Percentiles rank a stretch among this genome's conserved stretches.
phyloP scores from a whole-genome alignment of 768 basidiomycete genomes.

The Austroboletus eburneus region DNA sequence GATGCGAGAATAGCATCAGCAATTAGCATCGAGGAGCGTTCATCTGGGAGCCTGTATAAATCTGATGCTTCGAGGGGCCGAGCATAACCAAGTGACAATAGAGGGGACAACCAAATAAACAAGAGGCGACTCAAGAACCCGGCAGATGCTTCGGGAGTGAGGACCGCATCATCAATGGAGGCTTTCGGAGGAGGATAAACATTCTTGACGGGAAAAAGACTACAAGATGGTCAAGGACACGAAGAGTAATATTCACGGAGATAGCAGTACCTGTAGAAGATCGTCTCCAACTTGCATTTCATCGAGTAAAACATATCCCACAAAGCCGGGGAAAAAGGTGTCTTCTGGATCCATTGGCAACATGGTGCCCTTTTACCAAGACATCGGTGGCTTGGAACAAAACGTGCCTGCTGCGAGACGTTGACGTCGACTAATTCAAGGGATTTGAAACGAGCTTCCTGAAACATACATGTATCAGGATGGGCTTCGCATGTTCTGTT shows the following conservation, averaged over 20 bases:
- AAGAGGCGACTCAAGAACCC: conserved; percentile 54
- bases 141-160: conserved; percentile 67
- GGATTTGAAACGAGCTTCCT: too few species aligned
- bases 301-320: too few species aligned
- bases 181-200: conserved; percentile 38
- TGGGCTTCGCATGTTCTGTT: too few species aligned
- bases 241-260: not conserved
- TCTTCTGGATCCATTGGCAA: too few species aligned
- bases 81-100: conserved; percentile 71
- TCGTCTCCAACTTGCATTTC: too few species aligned
- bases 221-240: not conserved
- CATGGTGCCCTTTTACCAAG: too few species aligned
- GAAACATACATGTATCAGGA: too few species aligned
- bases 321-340: too few species aligned
- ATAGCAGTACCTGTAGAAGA: conserved; percentile 3
- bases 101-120: conserved; percentile 72
- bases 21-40: conserved; percentile 54
- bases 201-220: conserved; percentile 13
- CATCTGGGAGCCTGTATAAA: conserved; percentile 71
- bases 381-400: too few species aligned
- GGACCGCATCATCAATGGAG: conserved; percentile 55
- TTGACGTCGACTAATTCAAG: too few species aligned
- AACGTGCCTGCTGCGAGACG: too few species aligned
- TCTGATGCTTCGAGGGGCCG: conserved; percentile 79
- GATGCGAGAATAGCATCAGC: conserved; percentile 61